Evolutionary conservation across 768 basidiomycete species (phyloP).

Genomic region (Fibroporia radiculosa): DNA sequence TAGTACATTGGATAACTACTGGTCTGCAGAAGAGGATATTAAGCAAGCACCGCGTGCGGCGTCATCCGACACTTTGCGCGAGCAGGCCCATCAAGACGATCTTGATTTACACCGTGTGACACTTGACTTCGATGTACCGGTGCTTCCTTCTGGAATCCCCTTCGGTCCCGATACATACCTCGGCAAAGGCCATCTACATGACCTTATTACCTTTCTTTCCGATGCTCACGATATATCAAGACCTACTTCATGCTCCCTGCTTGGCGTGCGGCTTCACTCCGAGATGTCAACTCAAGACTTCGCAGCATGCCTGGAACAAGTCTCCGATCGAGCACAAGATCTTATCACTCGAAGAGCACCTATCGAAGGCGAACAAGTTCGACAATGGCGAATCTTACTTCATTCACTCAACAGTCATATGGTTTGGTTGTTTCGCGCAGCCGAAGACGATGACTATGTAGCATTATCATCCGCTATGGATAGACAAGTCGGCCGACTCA

Average conservation of each 20-base stretch:
- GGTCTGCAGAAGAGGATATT: background rate
- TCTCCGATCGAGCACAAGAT: constrained; percentile 7
- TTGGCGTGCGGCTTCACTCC: constrained; percentile 37
- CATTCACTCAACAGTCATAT: constrained; percentile 30
- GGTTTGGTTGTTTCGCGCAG: constrained; percentile 35
- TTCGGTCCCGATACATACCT: constrained; percentile 49
- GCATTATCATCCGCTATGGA: constrained; percentile 27
- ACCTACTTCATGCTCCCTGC: constrained; percentile 26
- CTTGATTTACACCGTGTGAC: constrained; percentile 20
- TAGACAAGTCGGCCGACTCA: constrained; percentile 30
- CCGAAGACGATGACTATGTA: constrained; percentile 25
- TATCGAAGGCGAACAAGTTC: constrained; percentile 1
- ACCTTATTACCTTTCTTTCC: constrained; percentile 39
- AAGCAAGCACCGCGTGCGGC: background rate
- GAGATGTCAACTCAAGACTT: constrained; percentile 38
- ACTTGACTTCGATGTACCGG: constrained; percentile 45
- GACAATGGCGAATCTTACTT: constrained; percentile 15
- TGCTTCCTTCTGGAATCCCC: constrained; percentile 42
- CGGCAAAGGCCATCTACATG: constrained; percentile 50
- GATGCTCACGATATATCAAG: constrained; percentile 18
- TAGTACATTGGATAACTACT: background rate
- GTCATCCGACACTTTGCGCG: background rate
- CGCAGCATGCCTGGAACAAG: constrained; percentile 10
- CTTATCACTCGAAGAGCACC: constrained; percentile 2
- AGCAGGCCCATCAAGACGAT: constrained; percentile 9